phyloP scores from a whole-genome alignment of 208 protist genomes.

The Trypanosoma vivax region DNA sequence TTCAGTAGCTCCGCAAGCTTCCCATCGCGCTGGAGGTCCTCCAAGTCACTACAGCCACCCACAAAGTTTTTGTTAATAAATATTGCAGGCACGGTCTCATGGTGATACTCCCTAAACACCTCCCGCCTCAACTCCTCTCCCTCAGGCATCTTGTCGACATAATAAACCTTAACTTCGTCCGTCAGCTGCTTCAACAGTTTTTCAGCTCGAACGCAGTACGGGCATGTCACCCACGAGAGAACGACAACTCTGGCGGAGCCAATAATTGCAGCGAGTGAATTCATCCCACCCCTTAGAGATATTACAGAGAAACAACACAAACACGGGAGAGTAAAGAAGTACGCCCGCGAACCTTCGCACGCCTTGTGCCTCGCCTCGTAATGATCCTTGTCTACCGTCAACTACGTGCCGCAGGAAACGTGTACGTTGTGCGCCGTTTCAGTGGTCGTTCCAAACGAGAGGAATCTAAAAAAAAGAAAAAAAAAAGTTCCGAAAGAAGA shows the following conservation, averaged over 20 bases:
- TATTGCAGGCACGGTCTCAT: conserved; percentile 48
- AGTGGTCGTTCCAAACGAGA: too few relatives aligned
- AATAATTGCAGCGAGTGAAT: conserved; percentile 3
- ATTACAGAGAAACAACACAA: background rate
- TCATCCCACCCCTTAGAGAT: background rate
- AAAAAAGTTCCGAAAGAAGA: too few relatives aligned
- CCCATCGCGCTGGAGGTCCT: conserved; percentile 23
- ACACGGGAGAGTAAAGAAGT: background rate
- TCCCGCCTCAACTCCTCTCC: conserved; percentile 21
- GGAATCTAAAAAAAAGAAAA: too few relatives aligned
- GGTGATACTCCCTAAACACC: conserved; percentile 25
- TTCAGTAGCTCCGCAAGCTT: conserved; percentile 17
- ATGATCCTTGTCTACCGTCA: too few relatives aligned
- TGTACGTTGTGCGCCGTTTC: too few relatives aligned
- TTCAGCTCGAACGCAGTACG: conserved; percentile 29
- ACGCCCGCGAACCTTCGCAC: too few relatives aligned
- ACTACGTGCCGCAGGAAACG: too few relatives aligned
- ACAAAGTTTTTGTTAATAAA: conserved; percentile 48
- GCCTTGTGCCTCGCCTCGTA: too few relatives aligned
- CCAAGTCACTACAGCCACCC: conserved; percentile 40
- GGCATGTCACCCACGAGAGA: conserved; percentile 33
- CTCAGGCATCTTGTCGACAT: conserved; percentile 33
- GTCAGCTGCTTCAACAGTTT: conserved; percentile 20
- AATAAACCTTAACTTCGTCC: conserved; percentile 16
- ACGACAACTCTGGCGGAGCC: conserved; percentile 27